Percentiles rank a stretch among this genome's conserved stretches.
Evolutionary conservation across 2,329 filamentous ascomycete species (phyloP).

Genomic region (Diaporthe sp.): DNA sequence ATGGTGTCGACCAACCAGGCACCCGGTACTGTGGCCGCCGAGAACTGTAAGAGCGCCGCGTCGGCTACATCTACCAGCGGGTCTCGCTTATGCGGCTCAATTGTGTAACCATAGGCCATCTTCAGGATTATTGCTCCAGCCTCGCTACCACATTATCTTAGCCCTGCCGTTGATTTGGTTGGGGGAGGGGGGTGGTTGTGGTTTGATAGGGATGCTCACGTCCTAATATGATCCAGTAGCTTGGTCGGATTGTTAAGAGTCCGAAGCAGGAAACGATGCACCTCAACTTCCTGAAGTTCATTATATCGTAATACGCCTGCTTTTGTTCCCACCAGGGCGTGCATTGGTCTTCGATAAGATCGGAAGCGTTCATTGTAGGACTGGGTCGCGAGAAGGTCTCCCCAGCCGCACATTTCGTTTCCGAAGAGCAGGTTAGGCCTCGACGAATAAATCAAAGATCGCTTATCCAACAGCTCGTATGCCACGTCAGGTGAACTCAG

Average conservation of each 20-base stretch:
- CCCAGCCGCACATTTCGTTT: slow-evolving; percentile 32
- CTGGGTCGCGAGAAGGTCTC: not conserved
- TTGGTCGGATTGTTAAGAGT: slow-evolving; percentile 19
- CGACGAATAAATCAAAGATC: slow-evolving; percentile 27
- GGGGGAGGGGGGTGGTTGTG: not conserved
- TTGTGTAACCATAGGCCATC: slow-evolving; percentile 51
- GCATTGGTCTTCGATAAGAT: not conserved
- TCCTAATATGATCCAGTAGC: slow-evolving; percentile 20
- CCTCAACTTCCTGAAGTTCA: slow-evolving; percentile 22
- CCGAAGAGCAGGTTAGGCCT: slow-evolving; percentile 6
- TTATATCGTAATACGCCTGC: slow-evolving; percentile 10
- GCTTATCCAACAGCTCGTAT: slow-evolving; percentile 30
- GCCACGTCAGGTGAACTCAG: slow-evolving; percentile 7
- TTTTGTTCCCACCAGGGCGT: slow-evolving; percentile 21
- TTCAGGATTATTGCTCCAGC: slow-evolving; percentile 38
- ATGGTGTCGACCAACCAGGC: slow-evolving; percentile 53
- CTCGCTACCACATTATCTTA: slow-evolving; percentile 20
- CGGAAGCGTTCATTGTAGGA: slow-evolving; percentile 2
- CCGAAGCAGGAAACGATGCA: slow-evolving; percentile 29
- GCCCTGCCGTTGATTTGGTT: not conserved
- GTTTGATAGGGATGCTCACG: not conserved
- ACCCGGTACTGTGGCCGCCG: slow-evolving; percentile 48
- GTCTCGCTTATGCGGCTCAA: slow-evolving; percentile 49
- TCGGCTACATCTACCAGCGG: slow-evolving; percentile 50
- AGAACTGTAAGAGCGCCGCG: slow-evolving; percentile 49